Conservation (phyloP, 2,329 filamentous ascomycete species). For the Fusarium multiceps region DNA sequence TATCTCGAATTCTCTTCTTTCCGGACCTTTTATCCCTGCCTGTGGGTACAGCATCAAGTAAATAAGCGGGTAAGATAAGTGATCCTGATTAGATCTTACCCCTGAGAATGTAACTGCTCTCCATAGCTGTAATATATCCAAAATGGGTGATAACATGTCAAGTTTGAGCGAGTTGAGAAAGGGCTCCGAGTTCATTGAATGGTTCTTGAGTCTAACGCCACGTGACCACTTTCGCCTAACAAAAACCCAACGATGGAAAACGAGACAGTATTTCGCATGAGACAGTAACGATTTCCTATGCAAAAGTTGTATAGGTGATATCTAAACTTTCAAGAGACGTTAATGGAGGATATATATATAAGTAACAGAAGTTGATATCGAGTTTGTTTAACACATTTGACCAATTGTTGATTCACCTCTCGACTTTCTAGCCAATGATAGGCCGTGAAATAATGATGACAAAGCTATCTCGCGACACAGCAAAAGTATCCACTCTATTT, state of each 20-base stretch:
- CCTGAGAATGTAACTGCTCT: neutral
- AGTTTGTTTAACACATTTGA: neutral
- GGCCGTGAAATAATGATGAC: neutral
- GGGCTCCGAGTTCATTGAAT: neutral
- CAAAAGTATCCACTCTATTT: fast-evolving
- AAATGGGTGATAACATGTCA: neutral
- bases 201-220: fast-evolving
- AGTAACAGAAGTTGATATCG: fast-evolving
- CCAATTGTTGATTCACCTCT: neutral
- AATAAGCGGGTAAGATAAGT: neutral
- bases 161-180: too few species aligned
- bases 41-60: neutral
- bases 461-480: neutral
- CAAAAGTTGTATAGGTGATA: neutral
- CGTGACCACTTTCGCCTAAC: neutral
- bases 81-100: neutral
- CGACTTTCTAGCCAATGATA: neutral
- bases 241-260: neutral
- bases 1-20: neutral
- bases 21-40: neutral
- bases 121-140: neutral
- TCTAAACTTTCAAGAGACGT: neutral
- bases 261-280: neutral
- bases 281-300: neutral
- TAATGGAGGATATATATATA: neutral